phyloP scores from a whole-genome alignment of 805 yeast genomes.

The Candida khao-thaluensis region DNA sequence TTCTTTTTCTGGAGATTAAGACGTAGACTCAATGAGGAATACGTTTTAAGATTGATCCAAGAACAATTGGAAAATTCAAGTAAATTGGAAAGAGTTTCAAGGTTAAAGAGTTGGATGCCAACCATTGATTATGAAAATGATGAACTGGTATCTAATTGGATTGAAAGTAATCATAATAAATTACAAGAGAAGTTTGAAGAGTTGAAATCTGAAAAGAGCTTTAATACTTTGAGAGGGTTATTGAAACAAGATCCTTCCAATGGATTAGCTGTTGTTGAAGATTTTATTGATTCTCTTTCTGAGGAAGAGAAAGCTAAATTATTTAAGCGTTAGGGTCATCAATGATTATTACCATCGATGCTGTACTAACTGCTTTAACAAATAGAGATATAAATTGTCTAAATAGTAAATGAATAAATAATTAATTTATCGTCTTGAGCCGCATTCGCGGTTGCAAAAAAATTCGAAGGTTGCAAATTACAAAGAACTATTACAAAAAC shows the following conservation, averaged over 20 bases:
- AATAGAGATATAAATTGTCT: too few relatives aligned
- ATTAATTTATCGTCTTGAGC: too few relatives aligned
- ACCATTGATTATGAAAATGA: slow-evolving; percentile 70
- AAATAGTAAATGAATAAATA: too few relatives aligned
- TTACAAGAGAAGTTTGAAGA: slow-evolving; percentile 61
- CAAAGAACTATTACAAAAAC: neutral
- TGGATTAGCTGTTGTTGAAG: slow-evolving; percentile 35
- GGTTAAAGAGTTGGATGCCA: slow-evolving; percentile 87
- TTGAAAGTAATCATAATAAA: slow-evolving; percentile 70
- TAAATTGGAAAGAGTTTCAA: slow-evolving; percentile 79
- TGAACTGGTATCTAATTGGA: slow-evolving; percentile 76
- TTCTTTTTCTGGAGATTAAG: slow-evolving; percentile 99
- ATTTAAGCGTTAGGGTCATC: neutral
- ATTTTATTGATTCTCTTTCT: slow-evolving; percentile 32
- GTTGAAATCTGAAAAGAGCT: slow-evolving; percentile 64
- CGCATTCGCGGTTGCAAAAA: slow-evolving; percentile 3
- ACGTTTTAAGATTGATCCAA: slow-evolving; percentile 71
- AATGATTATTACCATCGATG: too few relatives aligned
- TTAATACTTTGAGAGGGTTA: slow-evolving; percentile 60
- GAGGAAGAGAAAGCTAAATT: slow-evolving; percentile 31
- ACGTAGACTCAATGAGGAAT: slow-evolving; percentile 92
- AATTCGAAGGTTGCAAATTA: neutral
- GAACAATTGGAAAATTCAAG: slow-evolving; percentile 57
- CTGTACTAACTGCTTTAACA: too few relatives aligned
- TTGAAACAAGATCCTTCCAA: slow-evolving; percentile 32